A percentile compares a stretch with the other conserved stretches of the same genome.
These are phyloP conservation scores for Aspergillus campestris DNA, from an alignment of 495 filamentous ascomycete genomes.

Conservation along the genomic window DNA sequence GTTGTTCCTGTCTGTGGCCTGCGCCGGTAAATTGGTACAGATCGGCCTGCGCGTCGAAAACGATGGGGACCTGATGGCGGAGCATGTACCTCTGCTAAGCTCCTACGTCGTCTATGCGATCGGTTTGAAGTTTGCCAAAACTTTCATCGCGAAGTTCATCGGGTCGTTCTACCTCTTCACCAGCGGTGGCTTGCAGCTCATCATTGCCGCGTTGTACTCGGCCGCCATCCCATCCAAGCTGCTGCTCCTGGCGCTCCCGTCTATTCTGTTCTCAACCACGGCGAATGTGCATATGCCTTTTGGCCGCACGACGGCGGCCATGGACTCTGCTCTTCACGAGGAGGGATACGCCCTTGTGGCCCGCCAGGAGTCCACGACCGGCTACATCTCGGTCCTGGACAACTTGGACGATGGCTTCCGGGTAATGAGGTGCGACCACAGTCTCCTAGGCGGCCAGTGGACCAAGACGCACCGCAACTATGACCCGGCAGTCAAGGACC, in stretches of 20 bases:
- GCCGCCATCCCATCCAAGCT: conserved; percentile 59
- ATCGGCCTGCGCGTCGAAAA: conserved; percentile 43
- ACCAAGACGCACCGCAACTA: conserved; percentile 22
- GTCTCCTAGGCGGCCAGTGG: conserved; percentile 93
- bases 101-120: conserved; percentile 57
- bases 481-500: conserved; percentile 56
- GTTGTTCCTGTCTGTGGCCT: conserved; percentile 56
- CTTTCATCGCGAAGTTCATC: conserved; percentile 44
- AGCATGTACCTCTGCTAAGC: conserved; percentile 50
- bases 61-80: conserved; percentile 45
- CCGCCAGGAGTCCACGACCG: conserved; percentile 74
- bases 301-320: conserved; percentile 34
- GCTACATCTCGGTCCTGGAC: conserved; percentile 86
- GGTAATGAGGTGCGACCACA: conserved; percentile 88
- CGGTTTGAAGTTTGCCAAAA: conserved; percentile 43
- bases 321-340: conserved; percentile 55
- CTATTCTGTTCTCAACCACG: conserved; percentile 58
- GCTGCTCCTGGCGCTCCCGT: conserved; percentile 55
- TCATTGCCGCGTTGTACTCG: conserved; percentile 54
- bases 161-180: conserved; percentile 57
- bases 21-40: conserved; percentile 55
- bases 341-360: conserved; percentile 55
- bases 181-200: conserved; percentile 60
- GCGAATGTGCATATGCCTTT: conserved; percentile 65
- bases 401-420: conserved; percentile 61